Percentiles rank a stretch among this genome's conserved stretches.
phyloP scores from a whole-genome alignment of 208 protist genomes.

The Vickermania ingenoplastis region DNA sequence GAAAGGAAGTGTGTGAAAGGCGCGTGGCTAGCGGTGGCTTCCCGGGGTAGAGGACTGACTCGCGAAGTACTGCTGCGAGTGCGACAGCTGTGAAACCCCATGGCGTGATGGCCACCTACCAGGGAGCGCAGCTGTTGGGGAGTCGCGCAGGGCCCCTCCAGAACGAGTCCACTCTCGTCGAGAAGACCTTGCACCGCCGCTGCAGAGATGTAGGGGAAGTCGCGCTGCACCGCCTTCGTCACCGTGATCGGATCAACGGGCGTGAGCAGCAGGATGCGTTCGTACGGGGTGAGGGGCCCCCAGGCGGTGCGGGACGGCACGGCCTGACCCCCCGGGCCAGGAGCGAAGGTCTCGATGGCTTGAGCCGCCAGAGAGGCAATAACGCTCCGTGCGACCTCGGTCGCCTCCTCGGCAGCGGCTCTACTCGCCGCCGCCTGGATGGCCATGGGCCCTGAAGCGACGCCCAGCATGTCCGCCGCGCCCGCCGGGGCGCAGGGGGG shows the following conservation, averaged over 20 bases:
- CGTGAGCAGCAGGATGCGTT: conserved; percentile 55
- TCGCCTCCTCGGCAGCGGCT: conserved; percentile 28
- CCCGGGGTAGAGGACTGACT: no score
- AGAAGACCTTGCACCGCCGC: conserved; percentile 40
- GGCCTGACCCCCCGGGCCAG: not conserved
- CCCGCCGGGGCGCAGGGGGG: conserved; percentile 38
- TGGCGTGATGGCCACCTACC: no score
- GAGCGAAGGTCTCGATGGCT: conserved; percentile 31
- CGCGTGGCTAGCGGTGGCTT: no score
- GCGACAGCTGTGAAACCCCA: no score
- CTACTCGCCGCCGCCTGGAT: conserved; percentile 29
- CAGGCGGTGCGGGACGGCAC: conserved; percentile 1
- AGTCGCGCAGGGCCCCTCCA: no score
- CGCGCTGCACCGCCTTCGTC: conserved; percentile 21
- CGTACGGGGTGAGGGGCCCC: conserved; percentile 19
- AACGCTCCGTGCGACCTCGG: conserved; percentile 48
- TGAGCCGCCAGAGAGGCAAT: conserved; percentile 46
- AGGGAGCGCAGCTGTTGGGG: no score
- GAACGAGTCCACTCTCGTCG: no score
- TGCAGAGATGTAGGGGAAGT: conserved; percentile 48
- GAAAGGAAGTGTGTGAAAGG: no score
- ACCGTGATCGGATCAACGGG: conserved; percentile 35
- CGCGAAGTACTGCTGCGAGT: no score
- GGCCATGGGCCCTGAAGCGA: not conserved
- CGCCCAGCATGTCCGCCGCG: conserved; percentile 19